Base-by-base conservation (phyloP, 139 green algal genomes). In the Chlorella sp. region DNA sequence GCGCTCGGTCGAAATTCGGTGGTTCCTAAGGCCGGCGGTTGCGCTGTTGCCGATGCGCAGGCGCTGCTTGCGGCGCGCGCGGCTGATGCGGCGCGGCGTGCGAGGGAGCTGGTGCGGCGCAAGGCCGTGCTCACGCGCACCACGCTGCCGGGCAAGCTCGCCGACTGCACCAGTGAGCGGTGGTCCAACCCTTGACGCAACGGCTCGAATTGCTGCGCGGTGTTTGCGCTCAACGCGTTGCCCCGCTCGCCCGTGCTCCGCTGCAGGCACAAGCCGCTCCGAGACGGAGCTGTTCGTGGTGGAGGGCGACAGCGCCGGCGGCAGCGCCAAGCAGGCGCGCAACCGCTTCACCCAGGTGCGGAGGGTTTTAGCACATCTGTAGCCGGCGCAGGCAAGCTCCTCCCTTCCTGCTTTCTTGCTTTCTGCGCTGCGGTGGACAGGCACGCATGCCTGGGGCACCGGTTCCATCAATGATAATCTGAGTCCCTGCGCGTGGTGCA, bases 141-240 rank as follows among this genome's bases (percentile, higher is more conserved):
- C 64, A 96, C 86, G 49, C 92, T 99, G 74, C 94, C 94, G 0
- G 95, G 95, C 35, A 99, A 99, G 87, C 90, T 99, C 64, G 90
- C 94, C 0, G 95, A 98, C 85, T 98, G 95, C 88, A 87, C 86
- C 2, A 88, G 75, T 80, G 29, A 74, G 69, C 67, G 67, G 42
- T 55, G n/a, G n/a, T n/a, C n/a, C n/a, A n/a, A n/a, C n/a, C n/a
- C n/a, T n/a, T n/a, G n/a, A n/a, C n/a, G n/a, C n/a, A n/a, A n/a
- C n/a, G n/a, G n/a, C n/a, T n/a, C n/a, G n/a, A n/a, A n/a, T n/a
- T n/a, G n/a, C n/a, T n/a, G n/a, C n/a, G n/a, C n/a, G n/a, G n/a
- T n/a, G n/a, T n/a, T n/a, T n/a, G n/a, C n/a, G n/a, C n/a, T n/a
- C n/a, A n/a, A n/a, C n/a, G n/a, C n/a, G n/a, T n/a, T n/a, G n/a